Evolutionary conservation across 805 yeast species (phyloP).

Genomic region (Komagataella mondaviorum): DNA sequence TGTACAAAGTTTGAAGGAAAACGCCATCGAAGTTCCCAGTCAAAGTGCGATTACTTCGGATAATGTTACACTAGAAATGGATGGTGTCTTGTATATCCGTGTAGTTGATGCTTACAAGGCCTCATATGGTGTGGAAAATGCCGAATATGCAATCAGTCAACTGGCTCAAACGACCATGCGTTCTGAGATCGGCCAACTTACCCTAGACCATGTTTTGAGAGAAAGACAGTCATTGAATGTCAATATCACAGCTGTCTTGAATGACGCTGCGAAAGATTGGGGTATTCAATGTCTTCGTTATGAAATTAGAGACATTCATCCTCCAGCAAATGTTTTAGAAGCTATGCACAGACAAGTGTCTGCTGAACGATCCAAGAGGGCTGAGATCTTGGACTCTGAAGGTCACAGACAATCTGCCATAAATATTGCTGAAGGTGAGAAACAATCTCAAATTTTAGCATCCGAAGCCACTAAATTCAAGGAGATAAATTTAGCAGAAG

Average conservation of each 20-base stretch:
- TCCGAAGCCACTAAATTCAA: slow-evolving; percentile 59
- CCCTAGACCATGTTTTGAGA: slow-evolving; percentile 63
- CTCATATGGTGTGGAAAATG: slow-evolving; percentile 79
- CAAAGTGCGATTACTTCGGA: slow-evolving; percentile 82
- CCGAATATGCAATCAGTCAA: slow-evolving; percentile 74
- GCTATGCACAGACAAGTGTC: slow-evolving; percentile 89
- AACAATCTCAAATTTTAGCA: slow-evolving; percentile 54
- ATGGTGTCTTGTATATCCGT: slow-evolving; percentile 68
- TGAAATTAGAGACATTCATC: slow-evolving; percentile 81
- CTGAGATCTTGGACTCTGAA: slow-evolving; percentile 78
- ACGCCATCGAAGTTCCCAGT: slow-evolving; percentile 74
- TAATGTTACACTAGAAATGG: slow-evolving; percentile 74
- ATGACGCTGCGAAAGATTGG: slow-evolving; percentile 80
- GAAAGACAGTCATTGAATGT: slow-evolving; percentile 63
- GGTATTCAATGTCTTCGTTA: slow-evolving; percentile 75
- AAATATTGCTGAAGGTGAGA: slow-evolving; percentile 76
- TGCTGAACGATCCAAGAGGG: slow-evolving; percentile 78
- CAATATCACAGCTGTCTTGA: slow-evolving; percentile 66
- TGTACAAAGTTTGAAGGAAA: slow-evolving; percentile 72
- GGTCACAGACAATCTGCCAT: slow-evolving; percentile 71
- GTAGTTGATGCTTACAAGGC: slow-evolving; percentile 79
- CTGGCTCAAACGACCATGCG: slow-evolving; percentile 88
- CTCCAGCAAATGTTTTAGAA: slow-evolving; percentile 72
- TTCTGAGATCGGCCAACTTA: slow-evolving; percentile 74
- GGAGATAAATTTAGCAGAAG: slow-evolving; percentile 54